Base-by-base conservation (phyloP, 441 rosid species). In the Adansonia rubrostipa region DNA sequence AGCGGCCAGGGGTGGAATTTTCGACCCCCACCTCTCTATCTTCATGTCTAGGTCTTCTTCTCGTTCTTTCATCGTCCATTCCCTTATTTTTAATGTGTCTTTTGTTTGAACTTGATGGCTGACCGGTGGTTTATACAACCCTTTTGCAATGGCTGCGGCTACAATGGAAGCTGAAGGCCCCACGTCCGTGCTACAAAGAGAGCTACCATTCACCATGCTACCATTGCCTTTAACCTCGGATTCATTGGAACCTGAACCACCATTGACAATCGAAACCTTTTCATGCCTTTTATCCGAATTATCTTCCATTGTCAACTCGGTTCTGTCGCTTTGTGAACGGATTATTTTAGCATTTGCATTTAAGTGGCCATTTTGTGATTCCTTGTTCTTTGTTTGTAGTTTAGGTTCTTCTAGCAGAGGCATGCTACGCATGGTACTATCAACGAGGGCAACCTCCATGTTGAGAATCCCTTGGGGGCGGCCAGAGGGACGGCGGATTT, bases 91-190 rank as follows among this genome's bases (percentile, higher is more conserved):
- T 22, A 4, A 3, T 3, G 54, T 28, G 9, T 64, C 57, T 17
- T 50, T 36, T 2, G 61, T 9, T 53, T 66, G 78, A 33, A 54
- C 33, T 17, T 76, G 47, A 33, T 51, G 0, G 7, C 63, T 78
- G 2, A 60, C 80, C 6, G 92, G 84, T 19, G 86, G 61, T 78
- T 80, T 87, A 4, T 89, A 91, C 80, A 96, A 75, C 19, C 98
- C 98, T 45, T 85, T 89, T 0, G 99, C 96, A 6, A 94, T 96
- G 9, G 99, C 98, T 0, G 97, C 98, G 3, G 98, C 99, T 9
- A 94, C 98, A 2, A 94, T 88, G 1, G 98, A 96, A 1, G 98
- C 98, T 0, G 99, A 96, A 0, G 99, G 99, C 42, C 98, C 99
- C 9, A 94, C 89, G 54, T 94, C 98, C 4, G 89, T 85, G 20